Conservation (phyloP, 768 basidiomycete genomes). For the Lentinula detonsa region DNA sequence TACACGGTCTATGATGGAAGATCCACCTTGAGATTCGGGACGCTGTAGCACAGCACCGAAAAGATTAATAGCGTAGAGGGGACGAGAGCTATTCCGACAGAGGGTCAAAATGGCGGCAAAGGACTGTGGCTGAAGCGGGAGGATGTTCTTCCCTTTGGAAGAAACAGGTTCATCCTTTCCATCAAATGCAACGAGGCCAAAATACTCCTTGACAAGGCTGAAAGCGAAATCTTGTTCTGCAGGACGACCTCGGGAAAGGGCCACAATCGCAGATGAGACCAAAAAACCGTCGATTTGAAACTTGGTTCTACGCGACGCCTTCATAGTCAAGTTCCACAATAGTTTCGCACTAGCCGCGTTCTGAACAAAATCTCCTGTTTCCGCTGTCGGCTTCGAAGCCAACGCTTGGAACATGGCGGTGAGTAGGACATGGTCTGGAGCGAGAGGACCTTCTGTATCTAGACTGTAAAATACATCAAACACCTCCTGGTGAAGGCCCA, state of each 20-base stretch:
- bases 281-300: constrained; percentile 50
- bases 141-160: constrained; percentile 22
- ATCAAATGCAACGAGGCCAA: constrained; percentile 41
- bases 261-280: constrained; percentile 45
- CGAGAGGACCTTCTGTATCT: constrained; percentile 55
- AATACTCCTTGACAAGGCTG: constrained; percentile 54
- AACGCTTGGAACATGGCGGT: constrained; percentile 60
- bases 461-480: constrained; percentile 73
- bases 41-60: constrained; percentile 52
- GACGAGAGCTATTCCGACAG: constrained; percentile 45
- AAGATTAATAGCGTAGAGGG: constrained; percentile 48
- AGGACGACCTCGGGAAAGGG: constrained; percentile 48
- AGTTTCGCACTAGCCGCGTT: constrained; percentile 63
- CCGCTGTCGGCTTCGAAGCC: constrained; percentile 20
- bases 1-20: constrained; percentile 36
- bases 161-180: constrained; percentile 32
- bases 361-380: constrained; percentile 24
- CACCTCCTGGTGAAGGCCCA: constrained; percentile 55
- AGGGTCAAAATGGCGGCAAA: constrained; percentile 50
- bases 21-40: constrained; percentile 29
- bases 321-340: constrained; percentile 63
- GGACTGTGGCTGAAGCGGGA: constrained; percentile 39
- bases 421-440: constrained; percentile 56
- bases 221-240: constrained; percentile 64
- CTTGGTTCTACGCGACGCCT: constrained; percentile 38